Evolutionary conservation across 2,329 filamentous ascomycete genomes (phyloP).

Genomic region (Penicillium nordicum): DNA sequence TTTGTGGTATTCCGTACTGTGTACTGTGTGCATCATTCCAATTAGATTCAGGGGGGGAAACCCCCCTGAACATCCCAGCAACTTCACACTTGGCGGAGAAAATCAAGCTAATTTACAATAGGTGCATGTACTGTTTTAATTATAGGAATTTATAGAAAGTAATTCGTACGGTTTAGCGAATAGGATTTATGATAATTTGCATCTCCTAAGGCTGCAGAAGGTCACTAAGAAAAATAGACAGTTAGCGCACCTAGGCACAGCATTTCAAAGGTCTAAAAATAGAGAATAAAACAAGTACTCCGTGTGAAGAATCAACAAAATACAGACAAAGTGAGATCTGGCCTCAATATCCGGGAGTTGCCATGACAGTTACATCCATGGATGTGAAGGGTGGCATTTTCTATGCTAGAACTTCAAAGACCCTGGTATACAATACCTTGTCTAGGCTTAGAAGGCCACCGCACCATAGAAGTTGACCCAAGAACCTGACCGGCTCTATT

Average conservation of each 20-base stretch:
- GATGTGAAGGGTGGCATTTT: background rate
- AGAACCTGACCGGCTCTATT: background rate
- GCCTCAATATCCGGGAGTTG: background rate
- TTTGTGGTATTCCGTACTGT: background rate
- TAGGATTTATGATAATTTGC: background rate
- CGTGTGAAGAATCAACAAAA: too few relatives aligned
- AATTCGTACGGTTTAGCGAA: background rate
- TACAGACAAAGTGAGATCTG: too few relatives aligned
- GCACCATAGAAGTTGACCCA: background rate
- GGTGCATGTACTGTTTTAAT: background rate
- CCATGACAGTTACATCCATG: background rate
- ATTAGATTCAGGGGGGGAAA: background rate
- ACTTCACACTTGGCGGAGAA: background rate
- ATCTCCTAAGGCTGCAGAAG: background rate
- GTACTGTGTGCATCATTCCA: too few relatives aligned
- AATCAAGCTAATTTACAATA: background rate
- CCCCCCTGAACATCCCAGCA: background rate
- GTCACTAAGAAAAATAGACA: background rate
- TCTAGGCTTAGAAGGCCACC: background rate
- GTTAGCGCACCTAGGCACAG: background rate
- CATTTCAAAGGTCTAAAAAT: background rate
- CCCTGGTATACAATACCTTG: background rate
- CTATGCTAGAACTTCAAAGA: background rate
- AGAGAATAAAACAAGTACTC: background rate
- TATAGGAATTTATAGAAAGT: background rate